These are phyloP conservation scores for Gossypium australe DNA, from an alignment of 345 rosid genomes.

Conservation along the genomic window DNA sequence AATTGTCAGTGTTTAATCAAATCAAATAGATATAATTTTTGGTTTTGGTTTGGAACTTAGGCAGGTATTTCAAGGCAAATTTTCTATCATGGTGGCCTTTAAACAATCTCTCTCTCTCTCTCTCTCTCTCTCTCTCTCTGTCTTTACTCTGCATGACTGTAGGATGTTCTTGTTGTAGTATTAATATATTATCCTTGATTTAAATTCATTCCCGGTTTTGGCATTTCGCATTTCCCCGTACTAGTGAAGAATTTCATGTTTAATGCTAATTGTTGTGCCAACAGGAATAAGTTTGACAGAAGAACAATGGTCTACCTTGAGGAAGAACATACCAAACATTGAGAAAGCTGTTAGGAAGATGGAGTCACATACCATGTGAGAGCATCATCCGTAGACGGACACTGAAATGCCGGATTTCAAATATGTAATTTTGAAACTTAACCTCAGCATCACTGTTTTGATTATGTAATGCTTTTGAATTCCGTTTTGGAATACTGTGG, in stretches of 20 bases:
- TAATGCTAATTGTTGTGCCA: background rate
- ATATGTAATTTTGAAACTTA: background rate
- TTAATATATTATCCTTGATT: background rate
- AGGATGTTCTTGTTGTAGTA: background rate
- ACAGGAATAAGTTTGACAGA: slow-evolving; percentile 84
- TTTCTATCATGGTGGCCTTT: background rate
- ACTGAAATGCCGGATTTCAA: background rate
- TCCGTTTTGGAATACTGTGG: background rate
- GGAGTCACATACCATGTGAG: slow-evolving; percentile 37
- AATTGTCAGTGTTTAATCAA: background rate
- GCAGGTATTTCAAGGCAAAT: background rate
- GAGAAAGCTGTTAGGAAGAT: slow-evolving; percentile 69
- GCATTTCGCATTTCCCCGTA: too few species aligned
- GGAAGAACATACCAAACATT: slow-evolving; percentile 57
- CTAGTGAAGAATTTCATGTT: background rate
- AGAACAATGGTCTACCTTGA: slow-evolving; percentile 74
- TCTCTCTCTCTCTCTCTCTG: background rate
- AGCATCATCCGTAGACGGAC: background rate
- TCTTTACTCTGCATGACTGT: background rate
- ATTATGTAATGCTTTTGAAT: background rate
- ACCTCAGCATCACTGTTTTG: background rate
- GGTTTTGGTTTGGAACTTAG: background rate
- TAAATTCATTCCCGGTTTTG: background rate
- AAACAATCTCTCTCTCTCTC: background rate
- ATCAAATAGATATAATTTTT: background rate